Evolutionary conservation across 495 filamentous ascomycete genomes (phyloP).

Genomic region (Neurospora tetrasperma): DNA sequence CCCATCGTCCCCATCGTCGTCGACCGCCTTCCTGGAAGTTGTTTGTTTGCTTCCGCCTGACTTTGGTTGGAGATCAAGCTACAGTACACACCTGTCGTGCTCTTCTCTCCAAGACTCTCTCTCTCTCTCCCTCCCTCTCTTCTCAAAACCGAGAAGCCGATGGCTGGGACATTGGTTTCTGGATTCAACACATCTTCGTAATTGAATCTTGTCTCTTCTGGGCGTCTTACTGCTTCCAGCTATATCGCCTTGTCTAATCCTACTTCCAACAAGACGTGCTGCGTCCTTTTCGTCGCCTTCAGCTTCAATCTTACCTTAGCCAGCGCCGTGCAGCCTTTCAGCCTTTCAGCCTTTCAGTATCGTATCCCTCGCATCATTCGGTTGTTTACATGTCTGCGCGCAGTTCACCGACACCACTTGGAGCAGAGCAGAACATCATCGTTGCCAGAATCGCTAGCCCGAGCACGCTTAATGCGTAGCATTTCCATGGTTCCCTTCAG

Average conservation of each 20-base stretch:
- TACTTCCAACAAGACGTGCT: background rate
- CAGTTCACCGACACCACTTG: background rate
- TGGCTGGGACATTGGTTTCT: background rate
- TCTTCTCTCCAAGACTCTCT: background rate
- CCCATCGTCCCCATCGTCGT: background rate
- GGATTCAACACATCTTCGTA: background rate
- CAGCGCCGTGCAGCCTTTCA: background rate
- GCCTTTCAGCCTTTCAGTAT: background rate
- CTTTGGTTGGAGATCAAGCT: background rate
- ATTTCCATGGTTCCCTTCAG: conserved; percentile 11
- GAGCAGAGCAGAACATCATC: background rate
- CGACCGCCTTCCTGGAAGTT: background rate
- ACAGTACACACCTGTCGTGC: background rate
- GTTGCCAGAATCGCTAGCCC: conserved; percentile 1
- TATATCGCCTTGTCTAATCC: background rate
- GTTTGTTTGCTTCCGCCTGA: background rate
- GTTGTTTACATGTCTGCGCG: background rate
- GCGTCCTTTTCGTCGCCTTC: background rate
- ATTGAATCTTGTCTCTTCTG: background rate
- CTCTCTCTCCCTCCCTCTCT: background rate
- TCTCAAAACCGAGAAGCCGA: background rate
- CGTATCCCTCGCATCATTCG: background rate
- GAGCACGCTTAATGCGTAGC: conserved; percentile 6
- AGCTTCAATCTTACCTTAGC: background rate
- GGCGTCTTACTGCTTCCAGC: background rate